Evolutionary conservation across 768 basidiomycete genomes (phyloP).

Genomic region (Tubosaeta sp.): DNA sequence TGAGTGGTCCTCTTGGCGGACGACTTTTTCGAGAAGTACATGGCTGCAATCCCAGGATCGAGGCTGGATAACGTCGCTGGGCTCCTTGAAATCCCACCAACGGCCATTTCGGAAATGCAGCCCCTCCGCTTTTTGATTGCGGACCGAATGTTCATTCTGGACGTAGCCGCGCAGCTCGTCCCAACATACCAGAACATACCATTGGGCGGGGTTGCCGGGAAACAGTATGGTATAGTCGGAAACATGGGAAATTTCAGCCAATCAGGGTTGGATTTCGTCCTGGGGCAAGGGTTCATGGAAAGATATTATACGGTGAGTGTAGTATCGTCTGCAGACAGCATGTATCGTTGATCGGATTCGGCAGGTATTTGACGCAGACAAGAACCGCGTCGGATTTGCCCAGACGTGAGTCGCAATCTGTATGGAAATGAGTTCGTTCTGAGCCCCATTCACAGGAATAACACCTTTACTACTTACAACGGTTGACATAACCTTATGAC

Average conservation of each 20-base stretch:
- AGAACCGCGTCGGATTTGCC: constrained; percentile 10
- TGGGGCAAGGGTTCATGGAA: constrained; percentile 18
- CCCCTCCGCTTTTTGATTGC: constrained; percentile 12
- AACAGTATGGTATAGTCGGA: constrained; percentile 10
- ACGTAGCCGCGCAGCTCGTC: constrained; percentile 13
- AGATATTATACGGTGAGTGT: constrained; percentile 12
- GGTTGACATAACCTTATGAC: background rate
- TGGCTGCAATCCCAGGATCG: constrained; percentile 12
- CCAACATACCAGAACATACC: constrained; percentile 7
- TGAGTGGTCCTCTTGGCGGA: constrained; percentile 16
- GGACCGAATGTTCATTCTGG: constrained; percentile 4
- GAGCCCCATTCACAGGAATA: constrained; percentile 9
- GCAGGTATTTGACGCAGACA: constrained; percentile 15
- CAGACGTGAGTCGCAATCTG: constrained; percentile 15
- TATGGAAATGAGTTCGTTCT: background rate
- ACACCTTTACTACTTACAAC: constrained; percentile 15
- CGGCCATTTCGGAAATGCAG: constrained; percentile 9
- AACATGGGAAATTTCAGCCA: constrained; percentile 1
- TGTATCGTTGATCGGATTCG: background rate
- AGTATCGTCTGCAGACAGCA: background rate
- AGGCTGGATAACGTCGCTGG: background rate
- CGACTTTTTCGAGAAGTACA: constrained; percentile 10
- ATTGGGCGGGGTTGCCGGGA: constrained; percentile 3
- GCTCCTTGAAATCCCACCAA: constrained; percentile 11
- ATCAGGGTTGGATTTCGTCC: constrained; percentile 11